Percentiles rank a stretch among this genome's conserved stretches.
Evolutionary conservation across 2,329 filamentous ascomycete species (phyloP).

Genomic region (Camptophora hylomeconis): DNA sequence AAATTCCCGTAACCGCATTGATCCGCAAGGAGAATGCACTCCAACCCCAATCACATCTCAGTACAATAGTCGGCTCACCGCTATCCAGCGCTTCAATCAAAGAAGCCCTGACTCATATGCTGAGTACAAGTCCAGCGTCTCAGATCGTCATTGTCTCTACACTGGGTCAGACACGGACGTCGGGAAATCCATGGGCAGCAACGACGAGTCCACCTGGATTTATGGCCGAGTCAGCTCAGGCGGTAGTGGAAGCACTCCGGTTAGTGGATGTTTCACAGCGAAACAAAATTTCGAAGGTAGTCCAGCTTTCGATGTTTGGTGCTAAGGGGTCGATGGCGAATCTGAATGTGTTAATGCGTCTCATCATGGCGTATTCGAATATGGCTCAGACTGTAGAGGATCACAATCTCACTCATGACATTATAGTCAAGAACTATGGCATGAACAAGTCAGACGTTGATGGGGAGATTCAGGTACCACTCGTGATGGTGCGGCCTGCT

Average conservation of each 20-base stretch:
- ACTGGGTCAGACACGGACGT: slow-evolving; percentile 34
- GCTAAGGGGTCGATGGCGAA: slow-evolving; percentile 32
- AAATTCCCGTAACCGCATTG: slow-evolving; percentile 28
- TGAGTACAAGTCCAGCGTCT: not conserved
- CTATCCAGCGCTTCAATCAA: slow-evolving; percentile 14
- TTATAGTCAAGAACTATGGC: slow-evolving; percentile 29
- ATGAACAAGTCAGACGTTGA: too few relatives aligned
- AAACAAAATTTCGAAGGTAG: slow-evolving; percentile 27
- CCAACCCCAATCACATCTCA: slow-evolving; percentile 14
- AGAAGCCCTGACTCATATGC: slow-evolving; percentile 4
- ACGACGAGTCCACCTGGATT: slow-evolving; percentile 31
- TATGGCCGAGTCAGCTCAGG: slow-evolving; percentile 31
- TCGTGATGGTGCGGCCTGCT: slow-evolving; percentile 33
- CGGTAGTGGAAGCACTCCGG: slow-evolving; percentile 12
- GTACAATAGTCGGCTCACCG: slow-evolving; percentile 16
- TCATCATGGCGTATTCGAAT: slow-evolving; percentile 34
- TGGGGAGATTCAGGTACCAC: slow-evolving; percentile 21
- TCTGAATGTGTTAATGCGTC: slow-evolving; percentile 29
- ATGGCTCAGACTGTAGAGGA: slow-evolving; percentile 36
- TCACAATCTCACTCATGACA: slow-evolving; percentile 35
- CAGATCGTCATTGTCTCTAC: slow-evolving; percentile 34
- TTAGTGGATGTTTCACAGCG: slow-evolving; percentile 25
- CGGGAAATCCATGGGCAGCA: slow-evolving; percentile 36
- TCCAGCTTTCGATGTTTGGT: slow-evolving; percentile 40
- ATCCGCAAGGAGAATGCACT: slow-evolving; percentile 23